phyloP scores from a whole-genome alignment of 2,329 filamentous ascomycete genomes.

The Pseudogymnoascus verrucosus region DNA sequence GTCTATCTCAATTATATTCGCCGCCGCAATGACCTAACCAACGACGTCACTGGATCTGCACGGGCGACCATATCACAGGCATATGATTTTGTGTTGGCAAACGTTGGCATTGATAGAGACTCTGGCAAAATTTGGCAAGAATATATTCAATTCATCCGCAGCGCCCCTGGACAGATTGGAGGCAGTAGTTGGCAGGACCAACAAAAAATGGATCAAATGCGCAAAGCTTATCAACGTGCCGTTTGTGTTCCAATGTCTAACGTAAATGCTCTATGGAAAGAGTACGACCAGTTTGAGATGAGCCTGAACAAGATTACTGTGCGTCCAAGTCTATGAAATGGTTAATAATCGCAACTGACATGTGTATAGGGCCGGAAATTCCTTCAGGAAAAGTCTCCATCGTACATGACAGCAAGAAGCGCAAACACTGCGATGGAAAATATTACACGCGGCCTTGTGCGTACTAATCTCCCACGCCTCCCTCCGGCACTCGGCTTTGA shows the following conservation, averaged over 20 bases:
- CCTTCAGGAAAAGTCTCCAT: constrained; percentile 82
- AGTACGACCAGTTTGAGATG: constrained; percentile 96
- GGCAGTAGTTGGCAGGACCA: constrained; percentile 91
- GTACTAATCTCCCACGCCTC: constrained; percentile 70
- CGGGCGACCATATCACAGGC: constrained; percentile 74
- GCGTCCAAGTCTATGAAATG: constrained; percentile 28
- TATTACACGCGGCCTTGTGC: constrained; percentile 66
- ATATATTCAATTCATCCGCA: constrained; percentile 89
- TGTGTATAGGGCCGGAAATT: constrained; percentile 75
- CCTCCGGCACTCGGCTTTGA: constrained; percentile 81
- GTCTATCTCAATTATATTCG: constrained; percentile 94
- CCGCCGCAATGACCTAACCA: constrained; percentile 76
- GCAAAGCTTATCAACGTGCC: constrained; percentile 87
- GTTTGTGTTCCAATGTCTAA: constrained; percentile 79
- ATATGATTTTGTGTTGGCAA: constrained; percentile 86
- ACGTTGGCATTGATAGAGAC: constrained; percentile 85
- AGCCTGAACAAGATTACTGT: constrained; percentile 86
- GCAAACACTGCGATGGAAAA: constrained; percentile 88
- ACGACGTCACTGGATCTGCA: constrained; percentile 68
- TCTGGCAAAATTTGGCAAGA: constrained; percentile 87
- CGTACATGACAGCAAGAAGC: constrained; percentile 93
- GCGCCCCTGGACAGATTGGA: constrained; percentile 75
- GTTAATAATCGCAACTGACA: constrained; percentile 18
- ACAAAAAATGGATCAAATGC: constrained; percentile 92
- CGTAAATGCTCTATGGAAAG: constrained; percentile 84